phyloP scores from a whole-genome alignment of 345 rosid species.

The Hypericum androsaemum region DNA sequence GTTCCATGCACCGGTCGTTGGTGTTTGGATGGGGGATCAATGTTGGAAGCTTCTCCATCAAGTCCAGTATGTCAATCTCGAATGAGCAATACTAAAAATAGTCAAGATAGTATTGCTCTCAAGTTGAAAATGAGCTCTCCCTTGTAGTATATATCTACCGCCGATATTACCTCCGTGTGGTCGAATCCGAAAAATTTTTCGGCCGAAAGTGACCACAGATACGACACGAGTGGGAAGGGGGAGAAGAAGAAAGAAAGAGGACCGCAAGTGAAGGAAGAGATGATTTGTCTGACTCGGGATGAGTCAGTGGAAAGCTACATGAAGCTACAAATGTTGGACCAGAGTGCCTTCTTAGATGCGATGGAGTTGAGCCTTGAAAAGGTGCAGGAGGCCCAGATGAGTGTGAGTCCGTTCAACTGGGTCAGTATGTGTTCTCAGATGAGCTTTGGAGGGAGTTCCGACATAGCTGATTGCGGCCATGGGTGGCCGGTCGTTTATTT shows the following conservation, averaged over 20 bases:
- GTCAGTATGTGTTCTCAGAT: conserved; percentile 49
- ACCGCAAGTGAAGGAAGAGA: conserved; percentile 36
- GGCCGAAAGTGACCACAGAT: background rate
- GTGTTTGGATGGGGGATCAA: conserved; percentile 25
- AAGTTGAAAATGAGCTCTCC: conserved; percentile 33
- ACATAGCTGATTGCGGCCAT: conserved; percentile 12
- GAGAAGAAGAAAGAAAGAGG: conserved; percentile 66
- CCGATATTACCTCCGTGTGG: conserved; percentile 39
- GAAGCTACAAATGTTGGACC: conserved; percentile 43
- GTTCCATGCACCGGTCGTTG: conserved; percentile 28
- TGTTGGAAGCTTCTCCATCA: conserved; percentile 48
- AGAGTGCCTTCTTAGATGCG: conserved; percentile 34
- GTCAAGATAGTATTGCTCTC: conserved; percentile 48
- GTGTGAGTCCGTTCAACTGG: conserved; percentile 60
- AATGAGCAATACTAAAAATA: conserved; percentile 70
- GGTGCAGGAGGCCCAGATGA: conserved; percentile 49
- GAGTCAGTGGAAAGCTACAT: conserved; percentile 70
- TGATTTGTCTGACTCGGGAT: conserved; percentile 27
- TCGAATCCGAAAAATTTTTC: background rate
- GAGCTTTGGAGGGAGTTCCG: conserved; percentile 46
- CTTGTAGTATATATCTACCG: conserved; percentile 51
- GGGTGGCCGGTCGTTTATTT: background rate
- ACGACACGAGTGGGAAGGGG: conserved; percentile 31
- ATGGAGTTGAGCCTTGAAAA: conserved; percentile 42
- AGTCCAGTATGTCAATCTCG: conserved; percentile 51